Base-by-base conservation (phyloP, 169 alveolate species). In the Amoebophrya sp. region DNA sequence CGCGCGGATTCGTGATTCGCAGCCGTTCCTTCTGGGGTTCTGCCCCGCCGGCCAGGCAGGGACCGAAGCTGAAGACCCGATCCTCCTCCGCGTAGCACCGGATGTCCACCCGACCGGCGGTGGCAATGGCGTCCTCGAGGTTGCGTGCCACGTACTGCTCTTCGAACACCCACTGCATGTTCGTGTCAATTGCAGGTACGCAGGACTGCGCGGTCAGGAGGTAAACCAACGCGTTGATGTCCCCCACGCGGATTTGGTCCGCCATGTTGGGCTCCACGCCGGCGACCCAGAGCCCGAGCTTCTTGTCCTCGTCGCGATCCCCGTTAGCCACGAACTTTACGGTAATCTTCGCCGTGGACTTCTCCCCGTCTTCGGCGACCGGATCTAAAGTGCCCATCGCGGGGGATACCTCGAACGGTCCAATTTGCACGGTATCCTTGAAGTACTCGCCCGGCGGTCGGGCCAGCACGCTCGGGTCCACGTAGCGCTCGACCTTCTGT, bases 21-120 rank as follows among this genome's bases (percentile, higher is more conserved):
- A 93, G 94, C 94, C 77, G 95, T 95, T 89, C 98, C 97, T 92
- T 96, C 53, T 40, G 35, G 54, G 38, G 97, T 54, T 97, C 97
- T 39, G 94, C 96, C 91, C 96, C 94, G 89, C 97, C 93, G 89
- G 97, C 96, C 3, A 97, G 94, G 93, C 96, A 94, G 0, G 99
- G 97, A 35, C 99, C 99, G 91, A 96, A 98, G 96, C 96, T 95
- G 94, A 98, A 97, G 39, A 97, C 96, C 93, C 97, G 96, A 93
- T 97, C 99, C 77, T 96, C 98, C 47, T 94, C 96, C n/a, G 97
- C 96, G 94, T 95, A 98, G n/a, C 97, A 96, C 38, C 94, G 94
- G 40, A 92, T 90, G 77, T 91, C 94, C 1, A 91, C 83, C 55
- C 90, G 89, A 0, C 95, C 94, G 35, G 93, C 92, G 0, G 92